A percentile compares a stretch with the other conserved stretches of the same genome.
phyloP scores from a whole-genome alignment of 2,329 filamentous ascomycete species.

The Emergomyces pasteurianus region DNA sequence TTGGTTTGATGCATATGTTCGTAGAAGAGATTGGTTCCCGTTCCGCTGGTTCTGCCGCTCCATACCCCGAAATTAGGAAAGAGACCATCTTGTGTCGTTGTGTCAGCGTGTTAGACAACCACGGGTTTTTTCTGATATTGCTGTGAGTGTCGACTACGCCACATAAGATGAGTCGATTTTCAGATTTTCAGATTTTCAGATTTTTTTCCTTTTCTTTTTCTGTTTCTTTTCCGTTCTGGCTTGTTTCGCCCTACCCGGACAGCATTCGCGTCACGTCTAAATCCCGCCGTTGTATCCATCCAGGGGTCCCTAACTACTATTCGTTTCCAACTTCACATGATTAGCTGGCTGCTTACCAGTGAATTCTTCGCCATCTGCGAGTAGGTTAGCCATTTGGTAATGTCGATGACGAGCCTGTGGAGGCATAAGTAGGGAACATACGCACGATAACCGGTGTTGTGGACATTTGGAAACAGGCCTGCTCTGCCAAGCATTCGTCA shows the following conservation, averaged over 20 bases:
- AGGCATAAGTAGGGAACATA: not conserved
- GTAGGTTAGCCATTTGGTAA: not conserved
- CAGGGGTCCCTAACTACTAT: not conserved
- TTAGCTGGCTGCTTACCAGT: not conserved
- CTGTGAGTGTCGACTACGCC: not conserved
- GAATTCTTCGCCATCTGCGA: not conserved
- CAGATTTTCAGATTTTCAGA: no score
- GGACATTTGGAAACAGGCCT: not conserved
- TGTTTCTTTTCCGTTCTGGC: not conserved
- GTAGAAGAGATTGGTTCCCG: not conserved
- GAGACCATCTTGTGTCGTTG: constrained; percentile 2
- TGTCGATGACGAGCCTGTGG: not conserved
- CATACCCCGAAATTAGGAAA: not conserved
- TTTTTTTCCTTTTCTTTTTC: not conserved
- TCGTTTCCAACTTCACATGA: not conserved
- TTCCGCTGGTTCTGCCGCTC: not conserved
- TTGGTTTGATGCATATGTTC: not conserved
- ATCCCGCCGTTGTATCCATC: not conserved
- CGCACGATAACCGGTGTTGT: not conserved
- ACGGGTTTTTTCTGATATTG: not conserved
- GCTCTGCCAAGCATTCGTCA: not conserved
- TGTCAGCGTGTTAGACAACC: not conserved
- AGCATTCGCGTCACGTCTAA: not conserved
- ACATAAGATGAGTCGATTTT: not conserved
- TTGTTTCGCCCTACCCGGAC: not conserved